Base-by-base conservation (phyloP, 768 basidiomycete species). In the Tylopilus rubrobrunneus region DNA sequence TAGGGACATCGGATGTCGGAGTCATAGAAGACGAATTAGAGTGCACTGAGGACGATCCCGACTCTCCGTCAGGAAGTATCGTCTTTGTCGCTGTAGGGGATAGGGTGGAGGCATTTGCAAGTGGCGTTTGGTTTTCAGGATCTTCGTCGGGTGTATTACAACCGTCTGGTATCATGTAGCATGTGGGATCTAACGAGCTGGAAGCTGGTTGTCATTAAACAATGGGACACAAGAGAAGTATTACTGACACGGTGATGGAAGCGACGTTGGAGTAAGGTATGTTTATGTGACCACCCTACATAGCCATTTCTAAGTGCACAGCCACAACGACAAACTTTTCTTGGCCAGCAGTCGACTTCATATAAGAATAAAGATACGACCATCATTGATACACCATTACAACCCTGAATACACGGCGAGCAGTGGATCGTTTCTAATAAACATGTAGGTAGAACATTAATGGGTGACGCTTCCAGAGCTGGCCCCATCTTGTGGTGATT, bases 131-230 rank as follows among this genome's bases (percentile, higher is more conserved):
- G 41, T 21, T 56, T 49, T 43, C 46, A 41, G 53, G 48, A 59
- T 56, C 48, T 48, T 50, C 31, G 56, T 53, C 25, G 42, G 53
- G 36, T 43, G 41, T 50, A 47, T 57, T 45, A 45, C 34, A 19
- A 53, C 56, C 25, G 58, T 55, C 61, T 52, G 61, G 61, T 66
- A 66, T 56, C 65, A 66, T 68, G 67, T 68, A 67, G 64, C 64
- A 68, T 66, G 58, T 55, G 65, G 45, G 8, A 33, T 49, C 31
- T 45, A 43, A 57, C 23, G 34, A 17, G 19, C 29, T 37, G 12
- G 37, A 56, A 31, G 31, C 19, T 29, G 49, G 12, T 28, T 11
- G 37, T 41, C 15, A 23, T 41, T 41, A 41, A 41, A 23, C 40
- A 10, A 41, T 2, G 40, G 23, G 40, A 23, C 21, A 41, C 40